Evolutionary conservation across 768 basidiomycete genomes (phyloP).

Genomic region (Kwoniella dendrophila): DNA sequence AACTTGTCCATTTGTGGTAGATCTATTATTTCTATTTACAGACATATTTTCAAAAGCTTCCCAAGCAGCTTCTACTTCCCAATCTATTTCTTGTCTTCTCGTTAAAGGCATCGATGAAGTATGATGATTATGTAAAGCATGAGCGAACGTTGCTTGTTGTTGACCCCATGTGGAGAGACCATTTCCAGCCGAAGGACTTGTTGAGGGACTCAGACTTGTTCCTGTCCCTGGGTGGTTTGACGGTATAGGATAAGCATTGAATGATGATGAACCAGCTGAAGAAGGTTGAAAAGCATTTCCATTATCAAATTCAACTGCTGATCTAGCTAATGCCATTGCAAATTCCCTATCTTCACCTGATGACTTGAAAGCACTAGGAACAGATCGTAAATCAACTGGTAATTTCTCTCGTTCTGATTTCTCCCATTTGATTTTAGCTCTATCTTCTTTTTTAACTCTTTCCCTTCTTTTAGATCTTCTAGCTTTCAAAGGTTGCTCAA

Average conservation of each 20-base stretch:
- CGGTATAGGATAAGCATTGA: constrained; percentile 12
- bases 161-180: constrained; percentile 15
- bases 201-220: constrained; percentile 6
- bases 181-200: constrained; percentile 9
- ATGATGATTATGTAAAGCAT: constrained; percentile 28
- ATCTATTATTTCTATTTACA: constrained; percentile 8
- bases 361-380: constrained; percentile 1
- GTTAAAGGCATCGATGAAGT: constrained; percentile 18
- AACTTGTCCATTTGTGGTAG: background rate
- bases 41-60: constrained; percentile 39
- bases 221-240: background rate
- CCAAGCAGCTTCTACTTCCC: constrained; percentile 49
- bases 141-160: constrained; percentile 30
- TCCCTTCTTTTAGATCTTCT: constrained; percentile 75
- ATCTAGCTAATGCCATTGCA: constrained; percentile 46
- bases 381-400: constrained; percentile 36
- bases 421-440: constrained; percentile 75
- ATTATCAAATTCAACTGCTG: constrained; percentile 32
- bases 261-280: constrained; percentile 21
- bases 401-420: constrained; percentile 67
- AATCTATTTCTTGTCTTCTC: constrained; percentile 30
- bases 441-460: constrained; percentile 81
- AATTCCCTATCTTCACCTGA: constrained; percentile 47
- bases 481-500: constrained; percentile 77
- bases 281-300: constrained; percentile 12